phyloP scores from a whole-genome alignment of 441 rosid genomes.

The Francoa sonchifolia region DNA sequence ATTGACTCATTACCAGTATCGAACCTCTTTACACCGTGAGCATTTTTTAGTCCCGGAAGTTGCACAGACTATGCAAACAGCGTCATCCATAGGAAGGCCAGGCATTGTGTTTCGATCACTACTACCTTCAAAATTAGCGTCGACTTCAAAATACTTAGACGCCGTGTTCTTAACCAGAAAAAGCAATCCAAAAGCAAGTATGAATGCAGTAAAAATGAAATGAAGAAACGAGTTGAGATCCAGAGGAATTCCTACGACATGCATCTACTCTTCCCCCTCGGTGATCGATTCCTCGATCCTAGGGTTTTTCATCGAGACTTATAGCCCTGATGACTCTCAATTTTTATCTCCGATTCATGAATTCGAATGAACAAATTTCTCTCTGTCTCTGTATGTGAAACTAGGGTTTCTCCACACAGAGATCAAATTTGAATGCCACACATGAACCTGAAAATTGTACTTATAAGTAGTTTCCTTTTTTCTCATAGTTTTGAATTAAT shows the following conservation, averaged over 20 bases:
- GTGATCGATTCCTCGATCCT: conserved; percentile 7
- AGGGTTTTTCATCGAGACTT: conserved; percentile 16
- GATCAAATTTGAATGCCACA: too few species aligned
- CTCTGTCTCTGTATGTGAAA: too few species aligned
- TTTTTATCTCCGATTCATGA: too few species aligned
- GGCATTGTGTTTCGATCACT: conserved; percentile 4
- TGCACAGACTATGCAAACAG: conserved; percentile 15
- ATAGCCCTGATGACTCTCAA: too few species aligned
- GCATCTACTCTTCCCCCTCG: conserved; percentile 11
- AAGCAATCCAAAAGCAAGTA: conserved; percentile 13
- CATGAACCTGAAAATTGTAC: too few species aligned
- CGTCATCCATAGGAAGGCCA: conserved; percentile 4
- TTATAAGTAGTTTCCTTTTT: too few species aligned
- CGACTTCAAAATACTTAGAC: conserved; percentile 21
- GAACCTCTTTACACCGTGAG: conserved; percentile 18
- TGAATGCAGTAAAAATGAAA: conserved; percentile 13
- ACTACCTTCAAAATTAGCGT: conserved; percentile 9
- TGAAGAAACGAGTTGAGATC: conserved; percentile 19
- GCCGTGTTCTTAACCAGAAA: conserved; percentile 18
- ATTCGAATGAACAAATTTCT: too few species aligned
- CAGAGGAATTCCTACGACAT: conserved; percentile 16
- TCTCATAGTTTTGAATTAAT: too few species aligned
- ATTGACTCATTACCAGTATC: conserved; percentile 14
- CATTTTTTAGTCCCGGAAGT: conserved; percentile 6
- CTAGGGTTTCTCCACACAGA: too few species aligned